Base-by-base conservation (phyloP, 1,284 basidiomycete species). In the Ceratobasidium sp. region DNA sequence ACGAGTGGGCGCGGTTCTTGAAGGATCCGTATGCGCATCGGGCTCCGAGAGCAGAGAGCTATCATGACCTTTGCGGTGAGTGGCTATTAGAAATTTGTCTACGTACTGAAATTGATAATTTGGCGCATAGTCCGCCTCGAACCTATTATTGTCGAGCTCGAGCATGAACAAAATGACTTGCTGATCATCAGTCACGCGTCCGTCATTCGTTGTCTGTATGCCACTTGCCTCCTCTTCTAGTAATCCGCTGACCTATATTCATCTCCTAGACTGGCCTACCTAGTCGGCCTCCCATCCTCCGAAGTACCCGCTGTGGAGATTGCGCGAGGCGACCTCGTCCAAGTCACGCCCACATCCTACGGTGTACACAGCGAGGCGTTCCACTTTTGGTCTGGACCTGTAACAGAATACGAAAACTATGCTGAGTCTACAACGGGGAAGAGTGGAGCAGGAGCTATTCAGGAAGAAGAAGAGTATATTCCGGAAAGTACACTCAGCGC, bases 241-340 rank as follows among this genome's bases (percentile, higher is more conserved):
- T 76, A 82, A 51, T 70, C 56, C 46, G 64, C 46, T 64, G 9
- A 1, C 40, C 13, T 76, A 82, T 46, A 7, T 32, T 32, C 57
- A 2, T 34, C 19, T 4, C n/a, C 32, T 43, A 73, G 70, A 80
- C 88, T 96, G 40, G 91, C 95, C 0, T 96, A 96, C 83, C 90
- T 96, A 78, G 96, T 98, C 80, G 97, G 98, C 2, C 87, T 98
- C 2, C 95, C 96, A n/a, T 95, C 97, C 0, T 92, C 92, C 46
- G 97, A 99, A 83, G 98, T 99, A 54, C 98, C 97, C 0, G 95
- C 95, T 0, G 97, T 99, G 76, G 96, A 98, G 83, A 93, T 99
- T 79, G 95, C 95, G 25, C 89, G 95, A 22, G 95, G 95, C 0
- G 95, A 97, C 82, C 85, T 97, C 13, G 87, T 96, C 54, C 95